Evolutionary conservation across 2,329 filamentous ascomycete genomes (phyloP), one percentile per base, ranked within the genome.

Genomic region (Fusarium chlamydosporum): DNA sequence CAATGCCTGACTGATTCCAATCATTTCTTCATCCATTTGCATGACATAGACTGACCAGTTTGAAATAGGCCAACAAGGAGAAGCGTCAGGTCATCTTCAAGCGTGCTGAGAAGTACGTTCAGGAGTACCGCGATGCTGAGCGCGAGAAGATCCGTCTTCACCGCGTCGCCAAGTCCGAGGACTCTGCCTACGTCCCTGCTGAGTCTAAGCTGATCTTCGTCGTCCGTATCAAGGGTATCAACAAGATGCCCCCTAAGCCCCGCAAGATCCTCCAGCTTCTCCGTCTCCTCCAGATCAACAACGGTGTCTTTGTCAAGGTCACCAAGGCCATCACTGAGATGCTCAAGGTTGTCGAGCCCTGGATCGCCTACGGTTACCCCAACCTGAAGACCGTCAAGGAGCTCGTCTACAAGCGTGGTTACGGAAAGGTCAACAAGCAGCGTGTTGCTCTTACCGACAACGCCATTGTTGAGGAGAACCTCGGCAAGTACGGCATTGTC

Each of bases 201-300:
- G 94, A 99, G 89, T 86, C 92, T 81, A 97, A 97, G 87, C 88
- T 99, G 80, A 94, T 95, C 86, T 99, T 99, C 83, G 90, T 99
- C 78, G 86, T 98, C 84, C 95, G 96, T 83, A 99, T 99, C 89
- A 99, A 99, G 93, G 96, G 95, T 97, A 98, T 99, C 94, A 98
- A 98, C 93, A 99, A 99, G 92, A 98, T 99, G 79, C 91, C 96
- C 82, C 96, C 96, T 78, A 98, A 99, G 92, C 96, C 96, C 85
- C 94, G 96, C 89, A 99, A 99, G 91, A 98, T 97, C 81, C 91
- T 99, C 78, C 96, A 99, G 87, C 93, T 99, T 68, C 94, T 99
- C 82, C 95, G 96, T 88, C 93, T 99, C 75, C 91, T 99, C 79
- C 96, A 99, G 89, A 99, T 99, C 92, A 99, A 99, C 93, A 98